These are phyloP conservation scores for Saccharomyces hybrid DNA, from an alignment of 1,139 yeast species.

Conservation along the genomic window DNA sequence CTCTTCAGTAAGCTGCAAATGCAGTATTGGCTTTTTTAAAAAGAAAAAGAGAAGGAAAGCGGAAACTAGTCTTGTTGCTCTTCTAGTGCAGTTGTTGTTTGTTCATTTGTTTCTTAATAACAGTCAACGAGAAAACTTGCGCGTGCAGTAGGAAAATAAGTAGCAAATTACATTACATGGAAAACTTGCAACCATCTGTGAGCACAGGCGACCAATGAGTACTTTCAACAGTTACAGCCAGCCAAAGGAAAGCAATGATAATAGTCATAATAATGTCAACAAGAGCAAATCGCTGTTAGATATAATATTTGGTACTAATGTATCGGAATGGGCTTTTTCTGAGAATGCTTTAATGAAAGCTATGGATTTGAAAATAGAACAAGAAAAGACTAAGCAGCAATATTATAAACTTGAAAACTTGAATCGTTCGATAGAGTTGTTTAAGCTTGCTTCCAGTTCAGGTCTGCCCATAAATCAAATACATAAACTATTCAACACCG, in stretches of 20 bases:
- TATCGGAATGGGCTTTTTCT: constrained; percentile 27
- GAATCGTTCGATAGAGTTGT: constrained; percentile 50
- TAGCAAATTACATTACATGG: neutral
- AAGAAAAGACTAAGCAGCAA: constrained; percentile 80
- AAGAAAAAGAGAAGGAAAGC: neutral
- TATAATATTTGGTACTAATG: constrained; percentile 19
- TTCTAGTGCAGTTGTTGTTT: neutral
- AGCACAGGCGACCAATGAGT: neutral
- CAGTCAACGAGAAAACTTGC: neutral
- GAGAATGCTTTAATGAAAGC: constrained; percentile 60
- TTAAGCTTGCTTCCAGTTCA: constrained; percentile 54
- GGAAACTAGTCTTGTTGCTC: neutral
- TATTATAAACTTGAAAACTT: constrained; percentile 61
- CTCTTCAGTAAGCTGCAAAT: neutral
- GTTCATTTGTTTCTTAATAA: neutral
- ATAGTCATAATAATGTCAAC: neutral
- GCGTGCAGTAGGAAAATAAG: neutral
- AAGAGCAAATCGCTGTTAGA: constrained; percentile 8
- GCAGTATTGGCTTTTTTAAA: neutral
- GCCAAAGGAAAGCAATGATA: neutral
- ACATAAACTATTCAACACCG: constrained; percentile 48
- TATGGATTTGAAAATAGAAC: constrained; percentile 59
- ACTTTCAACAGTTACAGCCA: neutral
- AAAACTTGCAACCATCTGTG: neutral
- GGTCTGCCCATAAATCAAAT: constrained; percentile 63